These are phyloP conservation scores for Nigrospora sphaerica DNA, from an alignment of 2,329 filamentous ascomycete genomes.

Conservation along the genomic window DNA sequence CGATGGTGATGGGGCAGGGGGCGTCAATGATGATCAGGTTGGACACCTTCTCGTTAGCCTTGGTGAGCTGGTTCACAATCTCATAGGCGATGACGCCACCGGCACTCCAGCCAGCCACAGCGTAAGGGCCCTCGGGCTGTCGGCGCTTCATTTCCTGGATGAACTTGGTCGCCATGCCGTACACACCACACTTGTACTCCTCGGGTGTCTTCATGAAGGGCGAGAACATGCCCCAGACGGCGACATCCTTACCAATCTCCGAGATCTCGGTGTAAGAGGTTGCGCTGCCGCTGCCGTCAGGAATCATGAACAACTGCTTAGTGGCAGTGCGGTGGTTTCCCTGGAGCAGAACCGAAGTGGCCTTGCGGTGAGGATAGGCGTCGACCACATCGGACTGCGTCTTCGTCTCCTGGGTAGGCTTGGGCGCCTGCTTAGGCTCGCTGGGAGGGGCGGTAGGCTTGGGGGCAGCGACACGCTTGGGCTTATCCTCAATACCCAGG, in stretches of 20 bases:
- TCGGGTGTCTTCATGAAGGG: slow-evolving; percentile 65
- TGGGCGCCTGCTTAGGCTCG: slow-evolving; percentile 12
- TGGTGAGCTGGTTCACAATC: slow-evolving; percentile 52
- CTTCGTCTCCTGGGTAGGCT: slow-evolving; percentile 35
- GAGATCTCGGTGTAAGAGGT: slow-evolving; percentile 61
- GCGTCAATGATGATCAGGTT: slow-evolving; percentile 60
- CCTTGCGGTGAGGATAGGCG: slow-evolving; percentile 43
- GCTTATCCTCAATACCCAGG: slow-evolving; percentile 43
- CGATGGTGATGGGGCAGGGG: slow-evolving; percentile 59
- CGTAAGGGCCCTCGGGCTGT: slow-evolving; percentile 62
- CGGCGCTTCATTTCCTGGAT: slow-evolving; percentile 64
- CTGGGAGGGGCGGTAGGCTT: slow-evolving; percentile 18
- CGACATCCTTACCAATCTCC: slow-evolving; percentile 39
- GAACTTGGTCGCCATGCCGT: slow-evolving; percentile 58
- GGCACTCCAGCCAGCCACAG: slow-evolving; percentile 68
- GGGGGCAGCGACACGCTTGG: slow-evolving; percentile 23
- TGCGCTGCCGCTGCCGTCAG: slow-evolving; percentile 51
- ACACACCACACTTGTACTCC: slow-evolving; percentile 58
- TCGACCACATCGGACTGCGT: slow-evolving; percentile 28
- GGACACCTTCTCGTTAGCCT: slow-evolving; percentile 49
- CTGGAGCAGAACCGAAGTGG: slow-evolving; percentile 34
- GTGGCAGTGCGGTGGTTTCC: slow-evolving; percentile 41
- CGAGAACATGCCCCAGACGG: slow-evolving; percentile 56
- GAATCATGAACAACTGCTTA: slow-evolving; percentile 45
- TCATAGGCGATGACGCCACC: slow-evolving; percentile 68